Conservation (phyloP, 2,329 filamentous ascomycete genomes). For the Pseudogymnoascus sp. region DNA sequence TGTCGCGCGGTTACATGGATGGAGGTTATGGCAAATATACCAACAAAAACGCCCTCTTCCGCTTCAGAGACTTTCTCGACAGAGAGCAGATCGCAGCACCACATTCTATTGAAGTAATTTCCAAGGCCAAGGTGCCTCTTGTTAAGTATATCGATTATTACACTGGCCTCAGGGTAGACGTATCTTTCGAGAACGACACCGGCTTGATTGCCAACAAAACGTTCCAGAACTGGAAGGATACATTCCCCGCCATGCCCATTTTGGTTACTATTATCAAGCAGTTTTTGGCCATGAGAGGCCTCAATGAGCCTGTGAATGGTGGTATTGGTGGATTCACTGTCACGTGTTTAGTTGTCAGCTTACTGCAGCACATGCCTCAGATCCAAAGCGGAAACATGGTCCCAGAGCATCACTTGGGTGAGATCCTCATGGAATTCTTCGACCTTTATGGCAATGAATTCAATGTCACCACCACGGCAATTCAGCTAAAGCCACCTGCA, state of each 20-base stretch:
- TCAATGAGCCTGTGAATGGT: slow-evolving; percentile 87
- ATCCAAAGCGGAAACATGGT: slow-evolving; percentile 52
- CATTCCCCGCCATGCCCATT: slow-evolving; percentile 77
- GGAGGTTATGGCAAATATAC: slow-evolving; percentile 38
- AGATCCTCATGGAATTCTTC: slow-evolving; percentile 79
- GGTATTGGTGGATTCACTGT: slow-evolving; percentile 91
- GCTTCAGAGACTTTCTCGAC: slow-evolving; percentile 53
- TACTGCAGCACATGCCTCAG: slow-evolving; percentile 72
- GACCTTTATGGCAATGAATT: slow-evolving; percentile 83
- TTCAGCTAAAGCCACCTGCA: slow-evolving; percentile 65
- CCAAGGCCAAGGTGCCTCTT: slow-evolving; percentile 74
- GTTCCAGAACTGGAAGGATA: slow-evolving; percentile 68
- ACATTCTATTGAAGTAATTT: slow-evolving; percentile 58
- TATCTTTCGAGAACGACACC: slow-evolving; percentile 88
- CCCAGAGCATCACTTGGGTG: slow-evolving; percentile 62
- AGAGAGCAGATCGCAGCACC: slow-evolving; percentile 47
- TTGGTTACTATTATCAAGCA: slow-evolving; percentile 88
- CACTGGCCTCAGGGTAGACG: slow-evolving; percentile 77
- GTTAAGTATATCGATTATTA: slow-evolving; percentile 78
- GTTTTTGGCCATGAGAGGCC: slow-evolving; percentile 75
- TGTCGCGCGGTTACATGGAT: slow-evolving; percentile 51
- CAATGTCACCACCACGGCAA: slow-evolving; percentile 59
- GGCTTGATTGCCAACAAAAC: slow-evolving; percentile 74
- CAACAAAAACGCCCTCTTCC: slow-evolving; percentile 38
- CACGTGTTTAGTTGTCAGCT: slow-evolving; percentile 85